These are phyloP conservation scores for Phytophthora palmivora DNA, from an alignment of 352 stramenopile species.

Conservation along the genomic window DNA sequence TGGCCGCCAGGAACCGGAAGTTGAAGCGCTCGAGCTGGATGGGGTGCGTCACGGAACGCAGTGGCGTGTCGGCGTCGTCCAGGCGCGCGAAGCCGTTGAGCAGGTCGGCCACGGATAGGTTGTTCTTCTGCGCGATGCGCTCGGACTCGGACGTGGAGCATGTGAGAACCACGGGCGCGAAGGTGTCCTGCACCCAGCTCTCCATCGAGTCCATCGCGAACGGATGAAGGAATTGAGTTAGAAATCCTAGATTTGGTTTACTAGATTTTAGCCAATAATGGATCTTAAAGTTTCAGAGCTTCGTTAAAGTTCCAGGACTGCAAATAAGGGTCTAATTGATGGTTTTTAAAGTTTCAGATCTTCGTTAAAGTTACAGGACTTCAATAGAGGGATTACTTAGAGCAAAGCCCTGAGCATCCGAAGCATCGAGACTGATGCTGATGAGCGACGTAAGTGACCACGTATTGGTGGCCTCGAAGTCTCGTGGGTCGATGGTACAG, in stretches of 20 bases:
- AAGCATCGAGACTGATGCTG: conserved; percentile 62
- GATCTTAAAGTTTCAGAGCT: too few relatives aligned
- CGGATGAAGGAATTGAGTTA: too few relatives aligned
- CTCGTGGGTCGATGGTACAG: conserved; percentile 85
- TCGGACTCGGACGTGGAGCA: conserved; percentile 80
- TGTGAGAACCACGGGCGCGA: conserved; percentile 82
- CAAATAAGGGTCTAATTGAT: too few relatives aligned
- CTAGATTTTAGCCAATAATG: too few relatives aligned
- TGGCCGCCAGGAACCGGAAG: conserved; percentile 75
- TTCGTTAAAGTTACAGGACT: too few relatives aligned
- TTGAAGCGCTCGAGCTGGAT: conserved; percentile 71
- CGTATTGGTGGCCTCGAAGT: conserved; percentile 90
- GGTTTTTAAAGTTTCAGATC: too few relatives aligned
- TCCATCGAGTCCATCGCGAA: conserved; percentile 74
- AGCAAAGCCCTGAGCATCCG: conserved; percentile 67
- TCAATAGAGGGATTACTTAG: too few relatives aligned
- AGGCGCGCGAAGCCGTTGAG: conserved; percentile 80
- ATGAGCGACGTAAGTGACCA: conserved; percentile 73
- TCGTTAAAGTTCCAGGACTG: too few relatives aligned
- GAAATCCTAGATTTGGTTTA: too few relatives aligned
- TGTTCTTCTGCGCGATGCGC: conserved; percentile 85
- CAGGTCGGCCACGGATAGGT: conserved; percentile 73
- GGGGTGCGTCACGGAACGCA: conserved; percentile 80
- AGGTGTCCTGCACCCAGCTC: conserved; percentile 80
- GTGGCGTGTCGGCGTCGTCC: conserved; percentile 64